Base-by-base conservation (phyloP, 2,329 filamentous ascomycete genomes). In the Xylaria arbuscula region DNA sequence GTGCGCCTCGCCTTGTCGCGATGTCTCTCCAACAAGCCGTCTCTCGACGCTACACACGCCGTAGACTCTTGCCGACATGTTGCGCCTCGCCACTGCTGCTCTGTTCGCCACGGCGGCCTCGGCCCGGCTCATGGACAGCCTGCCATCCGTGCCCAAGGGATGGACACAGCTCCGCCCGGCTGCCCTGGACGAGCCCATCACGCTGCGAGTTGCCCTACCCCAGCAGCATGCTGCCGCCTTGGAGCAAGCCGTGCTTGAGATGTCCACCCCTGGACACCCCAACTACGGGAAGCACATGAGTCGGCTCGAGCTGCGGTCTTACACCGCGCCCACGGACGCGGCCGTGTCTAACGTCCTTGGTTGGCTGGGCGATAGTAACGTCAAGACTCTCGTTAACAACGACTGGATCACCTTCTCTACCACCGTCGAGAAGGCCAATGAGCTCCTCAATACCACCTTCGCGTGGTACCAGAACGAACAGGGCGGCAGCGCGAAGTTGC, bases 211-310 rank as follows among this genome's bases (percentile, higher is more conserved):
- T 36, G 75, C 70, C 45, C 72, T 77, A 2, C 72, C 71, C 17
- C 75, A 77, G 67, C 74, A 76, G 59, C 74, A 76, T 63, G 72
- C 74, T 40, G 70, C 36, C 10, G 74, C 69, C 6, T 79, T 88
- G 32, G 84, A 86, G 63, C 76, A 81, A 56, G 80, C 82, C 1
- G 77, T 88, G 11, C 70, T 82, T 51, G 79, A 84, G 24, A 82
- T 87, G 70, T 86, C 85, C 1, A 83, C 85, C 0, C 86, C 86
- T 0, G 78, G 76, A 4, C 80, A 84, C 64, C 64, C 74, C 0
- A 80, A 78, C 19, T 87, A 87, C 67, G 85, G 86, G 19, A 79
- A 82, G 51, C 82, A 87, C 70, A 81, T 87, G 71, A 77, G 80
- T 17, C 81, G 83, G 8, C 79, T 84, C 10, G 82, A 86, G 69